Evolutionary conservation across 31 red algal species (phyloP).

Genomic region (Porphyra umbilicalis): DNA sequence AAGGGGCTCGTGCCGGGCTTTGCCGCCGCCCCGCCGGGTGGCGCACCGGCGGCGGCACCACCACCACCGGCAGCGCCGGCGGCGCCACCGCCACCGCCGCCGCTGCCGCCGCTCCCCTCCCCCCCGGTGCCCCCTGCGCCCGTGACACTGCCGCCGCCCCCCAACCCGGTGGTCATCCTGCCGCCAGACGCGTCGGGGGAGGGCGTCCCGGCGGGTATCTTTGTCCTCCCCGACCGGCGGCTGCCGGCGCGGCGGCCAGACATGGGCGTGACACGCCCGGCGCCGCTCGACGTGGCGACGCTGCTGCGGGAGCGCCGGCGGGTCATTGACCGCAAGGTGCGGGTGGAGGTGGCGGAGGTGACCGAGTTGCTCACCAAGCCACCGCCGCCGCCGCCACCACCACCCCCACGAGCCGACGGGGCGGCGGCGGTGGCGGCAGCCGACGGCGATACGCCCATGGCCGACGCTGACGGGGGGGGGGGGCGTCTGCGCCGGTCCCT

Average conservation of each 20-base stretch:
- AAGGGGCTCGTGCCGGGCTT: conserved; percentile 57
- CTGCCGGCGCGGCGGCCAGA: not conserved
- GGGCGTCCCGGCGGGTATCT: not conserved
- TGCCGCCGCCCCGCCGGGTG: conserved; percentile 13
- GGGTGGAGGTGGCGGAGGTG: not conserved
- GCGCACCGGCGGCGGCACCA: not conserved
- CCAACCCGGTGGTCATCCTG: not conserved
- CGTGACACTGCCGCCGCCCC: not conserved
- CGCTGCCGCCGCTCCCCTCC: not conserved
- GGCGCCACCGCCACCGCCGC: not conserved
- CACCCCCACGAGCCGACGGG: not conserved
- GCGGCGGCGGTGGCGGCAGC: no score
- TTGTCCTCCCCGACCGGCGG: not conserved
- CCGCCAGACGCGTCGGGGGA: not conserved
- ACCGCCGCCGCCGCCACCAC: not conserved
- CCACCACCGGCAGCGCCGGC: not conserved
- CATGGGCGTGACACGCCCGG: not conserved
- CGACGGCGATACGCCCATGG: not conserved
- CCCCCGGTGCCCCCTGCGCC: not conserved
- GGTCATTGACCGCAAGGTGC: not conserved
- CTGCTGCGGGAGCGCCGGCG: not conserved
- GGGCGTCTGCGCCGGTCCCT: not conserved
- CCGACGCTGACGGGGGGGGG: not conserved
- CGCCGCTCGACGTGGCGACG: not conserved
- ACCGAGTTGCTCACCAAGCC: not conserved